Base-by-base conservation (phyloP, 352 stramenopile species). In the Phytophthora sp. region DNA sequence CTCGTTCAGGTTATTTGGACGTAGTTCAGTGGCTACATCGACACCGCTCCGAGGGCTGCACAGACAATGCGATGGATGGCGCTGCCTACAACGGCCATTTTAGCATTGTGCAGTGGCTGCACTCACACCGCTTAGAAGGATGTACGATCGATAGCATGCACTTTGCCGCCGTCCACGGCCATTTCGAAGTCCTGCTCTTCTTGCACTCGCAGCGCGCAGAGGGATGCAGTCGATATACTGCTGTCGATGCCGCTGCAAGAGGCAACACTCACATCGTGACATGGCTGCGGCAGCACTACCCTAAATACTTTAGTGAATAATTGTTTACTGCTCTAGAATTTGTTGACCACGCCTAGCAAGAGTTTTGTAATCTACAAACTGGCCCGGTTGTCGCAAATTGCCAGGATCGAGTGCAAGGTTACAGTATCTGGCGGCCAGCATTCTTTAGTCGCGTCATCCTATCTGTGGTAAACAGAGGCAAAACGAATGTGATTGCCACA, bases 171-270 rank as follows among this genome's bases (percentile, higher is more conserved):
- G 57, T 54, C 10, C 54, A 72, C n/a, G 59, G 68, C 0, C 56
- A 76, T 38, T 69, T 78, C 6, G 63, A 80, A 17, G 34, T 80
- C 15, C 18, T 82, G 12, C 30, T 77, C 1, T 77, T 67, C 53
- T 50, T 82, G 8, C 70, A 73, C 38, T 54, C 26, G 4, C 53
- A 76, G 35, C 66, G 71, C 2, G 45, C 32, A 2, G 71, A 79
- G 44, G 69, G 69, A 7, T 78, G 65, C 13, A 66, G 54, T 26
- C 34, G 20, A 15, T 66, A 70, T 41, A 53, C 62, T 0, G 21
- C 12, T 24, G 30, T 61, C 13, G 62, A 66, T 7, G 62, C 46
- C 23, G 48, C 62, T 45, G 54, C 38, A 21, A 43, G 46, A 61
- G 54, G 54, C 32, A 56, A 50, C 15, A 61, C 8, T 24, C 12